Evolutionary conservation across 108 stramenopile genomes (phyloP), one percentile per base, ranked within the genome.

Genomic region (Nitzschia sp.): DNA sequence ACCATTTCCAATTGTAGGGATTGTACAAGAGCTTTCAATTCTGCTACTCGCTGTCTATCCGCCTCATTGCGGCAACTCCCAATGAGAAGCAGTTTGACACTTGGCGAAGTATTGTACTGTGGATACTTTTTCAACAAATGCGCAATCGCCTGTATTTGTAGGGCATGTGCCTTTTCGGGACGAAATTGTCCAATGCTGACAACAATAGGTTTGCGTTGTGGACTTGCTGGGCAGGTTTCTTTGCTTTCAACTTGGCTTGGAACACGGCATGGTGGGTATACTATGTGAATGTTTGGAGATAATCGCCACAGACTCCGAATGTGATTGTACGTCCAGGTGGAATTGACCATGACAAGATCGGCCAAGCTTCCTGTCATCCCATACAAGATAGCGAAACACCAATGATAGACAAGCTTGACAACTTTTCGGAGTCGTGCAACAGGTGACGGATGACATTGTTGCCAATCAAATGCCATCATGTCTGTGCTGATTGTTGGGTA

Each of bases 401-500:
- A 69, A 79, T 99, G 98, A 73, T 99, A 99, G 14, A 82, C 46
- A 10, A 95, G 72, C 72, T 98, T 99, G 29, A 86, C 66, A 37
- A 65, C 63, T 6, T 93, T 93, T 21, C 74, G 70, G 20, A 85
- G 20, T 12, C 67, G 46, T 53, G 79, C 83, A 10, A 75, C 52
- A 42, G 71, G 26, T 10, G 61, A 15, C 9, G 55, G 53, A 78
- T 96, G 91, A 21, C 86, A 82, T 37, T 79, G 86, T 57, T 50
- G 17, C 75, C 75, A 70, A 59, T 94, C 90, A 65, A 84, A 92
- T n/a, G 97, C 91, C 54, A 97, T 80, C 98, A 99, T 99, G 63
- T 99, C 98, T n/a, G 89, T 89, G 53, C 87, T 89, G 52, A 98
- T 95, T 9, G 97, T 98, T 6, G 98, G 97, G 82, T 99, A 99